Evolutionary conservation across 768 basidiomycete genomes (phyloP).

Genomic region (Sarcodon sp.): DNA sequence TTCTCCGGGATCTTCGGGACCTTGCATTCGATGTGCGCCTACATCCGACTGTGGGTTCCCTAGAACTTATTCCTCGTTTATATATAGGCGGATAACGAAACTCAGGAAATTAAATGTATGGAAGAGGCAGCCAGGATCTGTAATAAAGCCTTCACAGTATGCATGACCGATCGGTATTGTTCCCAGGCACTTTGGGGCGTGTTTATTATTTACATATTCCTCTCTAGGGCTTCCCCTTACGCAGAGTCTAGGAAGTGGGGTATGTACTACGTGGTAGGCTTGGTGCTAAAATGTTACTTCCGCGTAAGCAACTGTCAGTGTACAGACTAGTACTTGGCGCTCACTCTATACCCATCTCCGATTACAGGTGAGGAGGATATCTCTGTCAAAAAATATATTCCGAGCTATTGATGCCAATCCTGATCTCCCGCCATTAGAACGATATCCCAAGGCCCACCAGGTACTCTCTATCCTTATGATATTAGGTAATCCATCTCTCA

Average conservation of each 20-base stretch:
- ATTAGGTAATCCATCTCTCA: constrained; percentile 8
- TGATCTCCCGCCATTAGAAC: constrained; percentile 67
- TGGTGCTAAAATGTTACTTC: constrained; percentile 93
- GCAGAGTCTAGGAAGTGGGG: constrained; percentile 80
- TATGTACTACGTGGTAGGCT: constrained; percentile 82
- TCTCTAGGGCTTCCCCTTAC: constrained; percentile 46
- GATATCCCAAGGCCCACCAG: constrained; percentile 80
- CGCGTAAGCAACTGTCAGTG: constrained; percentile 36
- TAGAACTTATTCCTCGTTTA: not conserved
- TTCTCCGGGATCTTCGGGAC: constrained; percentile 71
- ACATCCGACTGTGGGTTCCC: constrained; percentile 2
- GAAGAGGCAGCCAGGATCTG: constrained; percentile 82
- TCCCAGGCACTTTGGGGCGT: constrained; percentile 15
- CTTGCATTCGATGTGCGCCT: constrained; percentile 67
- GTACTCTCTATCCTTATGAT: constrained; percentile 21
- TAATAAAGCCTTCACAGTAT: constrained; percentile 81
- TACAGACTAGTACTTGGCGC: not conserved
- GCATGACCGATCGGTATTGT: constrained; percentile 69
- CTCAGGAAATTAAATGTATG: constrained; percentile 54
- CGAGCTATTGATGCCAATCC: constrained; percentile 77
- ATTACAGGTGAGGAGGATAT: constrained; percentile 76
- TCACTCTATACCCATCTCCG: not conserved
- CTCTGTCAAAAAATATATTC: constrained; percentile 83
- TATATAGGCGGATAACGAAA: constrained; percentile 23
- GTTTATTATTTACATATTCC: not conserved